Percentiles rank a stretch among this genome's conserved stretches.
phyloP scores from a whole-genome alignment of 202 grass and related monocot genomes.

The Setaria viridis region DNA sequence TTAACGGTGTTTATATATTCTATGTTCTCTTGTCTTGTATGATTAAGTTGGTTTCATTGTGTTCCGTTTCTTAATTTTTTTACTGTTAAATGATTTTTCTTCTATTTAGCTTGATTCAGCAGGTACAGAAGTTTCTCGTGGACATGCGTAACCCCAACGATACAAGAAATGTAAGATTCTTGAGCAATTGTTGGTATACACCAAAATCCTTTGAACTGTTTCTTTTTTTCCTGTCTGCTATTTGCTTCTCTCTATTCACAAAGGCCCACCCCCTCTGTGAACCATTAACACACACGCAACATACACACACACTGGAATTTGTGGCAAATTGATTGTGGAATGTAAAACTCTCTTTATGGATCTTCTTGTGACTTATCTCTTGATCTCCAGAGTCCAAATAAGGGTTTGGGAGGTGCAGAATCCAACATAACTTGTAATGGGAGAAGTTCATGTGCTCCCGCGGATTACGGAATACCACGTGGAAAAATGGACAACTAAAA shows the following conservation, averaged over 20 bases:
- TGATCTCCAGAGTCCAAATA: not conserved
- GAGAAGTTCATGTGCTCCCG: no score
- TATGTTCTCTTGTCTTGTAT: constrained; percentile 31
- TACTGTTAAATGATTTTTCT: constrained; percentile 35
- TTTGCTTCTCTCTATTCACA: constrained; percentile 1
- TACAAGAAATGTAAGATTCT: constrained; percentile 77
- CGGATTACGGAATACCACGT: no score
- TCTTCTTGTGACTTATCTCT: not conserved
- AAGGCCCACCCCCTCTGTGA: not conserved
- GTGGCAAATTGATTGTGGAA: not conserved
- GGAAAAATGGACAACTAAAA: no score
- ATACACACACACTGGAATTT: not conserved
- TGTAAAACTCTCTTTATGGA: not conserved
- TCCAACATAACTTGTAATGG: no score
- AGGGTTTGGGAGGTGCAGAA: not conserved
- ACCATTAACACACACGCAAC: not conserved
- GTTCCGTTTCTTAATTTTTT: constrained; percentile 36
- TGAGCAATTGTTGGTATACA: constrained; percentile 14
- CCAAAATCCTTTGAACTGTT: constrained; percentile 11
- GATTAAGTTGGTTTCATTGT: constrained; percentile 26
- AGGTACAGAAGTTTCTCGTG: constrained; percentile 77
- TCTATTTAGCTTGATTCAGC: constrained; percentile 86
- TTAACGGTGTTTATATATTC: constrained; percentile 21
- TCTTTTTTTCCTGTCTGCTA: not conserved
- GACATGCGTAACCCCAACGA: constrained; percentile 61